Percentiles rank a stretch among this genome's conserved stretches.
These are phyloP conservation scores for Wickerhamiella hasegawae DNA, from an alignment of 805 yeast genomes.

Conservation along the genomic window DNA sequence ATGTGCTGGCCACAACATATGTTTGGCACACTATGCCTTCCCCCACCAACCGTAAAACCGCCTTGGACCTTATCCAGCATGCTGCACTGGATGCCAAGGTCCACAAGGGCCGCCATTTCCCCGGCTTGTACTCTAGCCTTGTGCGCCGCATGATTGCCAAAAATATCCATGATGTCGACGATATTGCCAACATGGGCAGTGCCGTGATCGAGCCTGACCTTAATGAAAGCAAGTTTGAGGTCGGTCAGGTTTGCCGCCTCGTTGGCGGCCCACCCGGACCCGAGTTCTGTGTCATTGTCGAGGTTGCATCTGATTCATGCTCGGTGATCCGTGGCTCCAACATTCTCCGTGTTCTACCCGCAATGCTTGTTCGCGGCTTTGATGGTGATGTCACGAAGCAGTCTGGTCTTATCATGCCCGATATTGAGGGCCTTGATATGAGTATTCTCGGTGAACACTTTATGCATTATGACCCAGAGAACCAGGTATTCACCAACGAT, in stretches of 20 bases:
- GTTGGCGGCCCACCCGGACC: conserved; percentile 1
- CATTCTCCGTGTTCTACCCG: conserved; percentile 2
- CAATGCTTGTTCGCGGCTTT: conserved; percentile 8
- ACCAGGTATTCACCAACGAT: conserved; percentile 1
- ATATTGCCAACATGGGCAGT: neutral
- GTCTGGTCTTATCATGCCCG: conserved; percentile 11
- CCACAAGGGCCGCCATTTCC: conserved; percentile 5
- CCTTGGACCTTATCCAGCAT: conserved; percentile 11
- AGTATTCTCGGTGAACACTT: conserved; percentile 12
- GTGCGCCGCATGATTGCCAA: conserved; percentile 10
- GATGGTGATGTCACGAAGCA: conserved; percentile 4
- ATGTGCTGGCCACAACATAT: conserved; percentile 10
- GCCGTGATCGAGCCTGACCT: neutral
- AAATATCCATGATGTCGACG: conserved; percentile 9
- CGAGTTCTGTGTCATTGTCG: conserved; percentile 11
- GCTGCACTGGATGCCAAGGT: conserved; percentile 10
- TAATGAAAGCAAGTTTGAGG: neutral
- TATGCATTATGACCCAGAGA: conserved; percentile 5
- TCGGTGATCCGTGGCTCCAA: conserved; percentile 8
- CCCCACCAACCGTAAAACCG: conserved; percentile 8
- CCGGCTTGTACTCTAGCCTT: conserved; percentile 7
- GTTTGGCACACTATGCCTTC: conserved; percentile 13
- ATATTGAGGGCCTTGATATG: conserved; percentile 9
- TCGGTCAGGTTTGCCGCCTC: neutral
- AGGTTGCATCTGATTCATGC: conserved; percentile 8